phyloP scores from a whole-genome alignment of 2,329 filamentous ascomycete genomes.

The Beauveria australis region DNA sequence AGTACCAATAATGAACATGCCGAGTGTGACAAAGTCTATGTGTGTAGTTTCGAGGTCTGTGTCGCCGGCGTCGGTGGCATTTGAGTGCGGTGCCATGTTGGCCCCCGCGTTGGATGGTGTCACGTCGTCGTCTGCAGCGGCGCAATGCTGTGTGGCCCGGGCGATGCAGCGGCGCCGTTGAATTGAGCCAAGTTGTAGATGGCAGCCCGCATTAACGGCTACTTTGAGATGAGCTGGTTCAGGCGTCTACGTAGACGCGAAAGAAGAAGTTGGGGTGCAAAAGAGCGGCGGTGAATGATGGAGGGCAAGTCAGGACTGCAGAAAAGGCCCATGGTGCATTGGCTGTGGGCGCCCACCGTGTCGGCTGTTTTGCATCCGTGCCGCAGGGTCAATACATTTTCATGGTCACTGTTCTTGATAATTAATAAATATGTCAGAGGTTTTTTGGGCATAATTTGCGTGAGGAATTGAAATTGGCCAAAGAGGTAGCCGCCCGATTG shows the following conservation, averaged over 20 bases:
- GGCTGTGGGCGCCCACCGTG: too few species aligned
- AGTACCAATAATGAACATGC: slow-evolving; percentile 66
- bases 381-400: too few species aligned
- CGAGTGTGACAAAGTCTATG: slow-evolving; percentile 61
- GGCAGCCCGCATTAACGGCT: neutral
- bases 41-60: neutral
- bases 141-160: neutral
- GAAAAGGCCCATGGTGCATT: too few species aligned
- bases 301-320: too few species aligned
- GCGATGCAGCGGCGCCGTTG: neutral
- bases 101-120: neutral
- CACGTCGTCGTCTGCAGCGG: neutral
- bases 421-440: neutral
- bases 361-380: too few species aligned
- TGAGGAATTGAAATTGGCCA: neutral
- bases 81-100: slow-evolving; percentile 6
- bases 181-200: neutral
- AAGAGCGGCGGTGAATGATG: neutral
- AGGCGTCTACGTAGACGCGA: neutral
- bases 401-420: too few species aligned
- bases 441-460: neutral
- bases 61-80: neutral
- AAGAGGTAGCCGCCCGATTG: neutral
- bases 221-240: neutral
- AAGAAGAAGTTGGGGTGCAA: neutral